Percentiles rank a stretch among this genome's conserved stretches.
Evolutionary conservation across 192 early-diverging fungal species (phyloP).

Genomic region (Pilobolus umbonatus): DNA sequence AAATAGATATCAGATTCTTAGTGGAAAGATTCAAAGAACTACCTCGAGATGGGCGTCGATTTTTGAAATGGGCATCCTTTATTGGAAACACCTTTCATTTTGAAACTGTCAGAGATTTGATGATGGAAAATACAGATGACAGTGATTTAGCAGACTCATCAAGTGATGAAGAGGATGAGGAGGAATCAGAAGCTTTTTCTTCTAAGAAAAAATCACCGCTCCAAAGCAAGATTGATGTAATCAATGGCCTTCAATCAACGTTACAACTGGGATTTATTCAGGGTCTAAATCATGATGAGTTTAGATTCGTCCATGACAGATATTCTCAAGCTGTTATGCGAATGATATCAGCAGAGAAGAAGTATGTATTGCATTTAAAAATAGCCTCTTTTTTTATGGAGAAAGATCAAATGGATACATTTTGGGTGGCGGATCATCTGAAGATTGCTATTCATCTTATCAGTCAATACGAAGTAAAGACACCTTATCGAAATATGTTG

Average conservation of each 20-base stretch:
- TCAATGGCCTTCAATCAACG: constrained; percentile 25
- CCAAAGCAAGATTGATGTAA: constrained; percentile 3
- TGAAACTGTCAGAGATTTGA: constrained; percentile 22
- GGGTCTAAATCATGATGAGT: constrained; percentile 22
- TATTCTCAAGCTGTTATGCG: constrained; percentile 32
- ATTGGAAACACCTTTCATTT: constrained; percentile 31
- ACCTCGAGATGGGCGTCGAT: constrained; percentile 23
- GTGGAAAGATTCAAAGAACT: constrained; percentile 21
- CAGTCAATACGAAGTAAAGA: constrained; percentile 16
- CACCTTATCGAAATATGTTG: constrained; percentile 14
- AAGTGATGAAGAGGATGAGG: background rate
- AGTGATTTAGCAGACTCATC: background rate
- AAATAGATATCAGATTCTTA: constrained; percentile 25
- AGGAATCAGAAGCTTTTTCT: background rate
- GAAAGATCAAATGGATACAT: constrained; percentile 12
- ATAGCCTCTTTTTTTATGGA: constrained; percentile 26
- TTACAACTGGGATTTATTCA: constrained; percentile 31
- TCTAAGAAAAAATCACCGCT: background rate
- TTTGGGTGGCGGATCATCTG: constrained; percentile 34
- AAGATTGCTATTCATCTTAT: constrained; percentile 20
- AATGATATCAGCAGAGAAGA: background rate
- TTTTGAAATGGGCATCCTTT: constrained; percentile 35
- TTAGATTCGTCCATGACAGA: constrained; percentile 26
- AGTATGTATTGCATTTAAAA: constrained; percentile 20
- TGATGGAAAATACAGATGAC: constrained; percentile 6